A percentile compares a stretch with the other conserved stretches of the same genome.
phyloP scores from a whole-genome alignment of 805 yeast genomes.

The Barnettozyma populi region DNA sequence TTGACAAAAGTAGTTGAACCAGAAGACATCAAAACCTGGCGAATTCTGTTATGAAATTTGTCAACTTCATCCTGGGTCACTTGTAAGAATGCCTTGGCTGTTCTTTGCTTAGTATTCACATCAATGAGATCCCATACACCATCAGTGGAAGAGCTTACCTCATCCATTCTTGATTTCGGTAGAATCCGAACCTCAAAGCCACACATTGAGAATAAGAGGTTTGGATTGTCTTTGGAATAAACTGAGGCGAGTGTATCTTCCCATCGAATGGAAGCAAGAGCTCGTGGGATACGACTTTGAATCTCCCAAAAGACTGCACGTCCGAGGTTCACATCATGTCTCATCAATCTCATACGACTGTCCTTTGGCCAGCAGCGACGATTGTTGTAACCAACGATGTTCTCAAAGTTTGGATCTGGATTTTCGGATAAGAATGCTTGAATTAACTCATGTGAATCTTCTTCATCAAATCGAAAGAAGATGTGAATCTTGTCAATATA shows the following conservation, averaged over 20 bases:
- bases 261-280: conserved; percentile 74
- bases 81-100: conserved; percentile 81
- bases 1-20: conserved; percentile 95
- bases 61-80: conserved; percentile 80
- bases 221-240: conserved; percentile 86
- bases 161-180: conserved; percentile 62
- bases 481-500: conserved; percentile 80
- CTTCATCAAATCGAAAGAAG: conserved; percentile 66
- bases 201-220: conserved; percentile 81
- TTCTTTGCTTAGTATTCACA: conserved; percentile 68
- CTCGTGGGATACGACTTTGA: conserved; percentile 68
- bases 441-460: conserved; percentile 69
- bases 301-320: conserved; percentile 92
- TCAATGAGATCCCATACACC: conserved; percentile 89
- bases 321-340: conserved; percentile 89
- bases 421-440: conserved; percentile 75
- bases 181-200: conserved; percentile 91
- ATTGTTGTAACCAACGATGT: conserved; percentile 78
- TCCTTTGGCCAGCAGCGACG: conserved; percentile 95
- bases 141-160: conserved; percentile 55
- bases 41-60: conserved; percentile 72
- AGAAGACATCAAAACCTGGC: conserved; percentile 90
- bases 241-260: conserved; percentile 78
- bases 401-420: conserved; percentile 91
- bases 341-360: conserved; percentile 80